Percentiles rank a stretch among this genome's conserved stretches.
phyloP scores from a whole-genome alignment of 2,329 filamentous ascomycete species.

The Alternaria conjuncta region DNA sequence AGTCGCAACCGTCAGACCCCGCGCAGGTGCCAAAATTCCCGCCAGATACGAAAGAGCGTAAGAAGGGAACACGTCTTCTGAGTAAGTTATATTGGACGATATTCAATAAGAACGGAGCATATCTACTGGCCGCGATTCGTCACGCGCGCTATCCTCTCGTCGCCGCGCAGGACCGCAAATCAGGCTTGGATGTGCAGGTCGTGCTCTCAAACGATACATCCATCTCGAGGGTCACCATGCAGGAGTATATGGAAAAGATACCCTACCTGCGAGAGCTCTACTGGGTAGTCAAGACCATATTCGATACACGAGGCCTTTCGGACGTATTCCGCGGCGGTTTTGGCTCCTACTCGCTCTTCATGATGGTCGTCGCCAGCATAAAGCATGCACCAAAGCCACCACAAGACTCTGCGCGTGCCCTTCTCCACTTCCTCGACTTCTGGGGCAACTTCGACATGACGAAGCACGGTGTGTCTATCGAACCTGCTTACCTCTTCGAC shows the following conservation, averaged over 20 bases:
- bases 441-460: conserved; percentile 57
- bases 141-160: conserved; percentile 51
- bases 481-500: conserved; percentile 54
- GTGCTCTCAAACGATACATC: conserved; percentile 53
- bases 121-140: conserved; percentile 27
- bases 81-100: conserved; percentile 2
- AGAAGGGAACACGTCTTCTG: conserved; percentile 5
- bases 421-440: conserved; percentile 59
- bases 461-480: conserved; percentile 57
- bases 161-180: conserved; percentile 51
- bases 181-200: conserved; percentile 61
- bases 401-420: conserved; percentile 49
- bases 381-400: conserved; percentile 50
- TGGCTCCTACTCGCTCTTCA: conserved; percentile 61
- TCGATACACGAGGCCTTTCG: conserved; percentile 59
- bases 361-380: conserved; percentile 63
- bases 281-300: conserved; percentile 55
- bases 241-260: conserved; percentile 56
- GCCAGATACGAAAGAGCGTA: conserved; percentile 19
- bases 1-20: conserved; percentile 6
- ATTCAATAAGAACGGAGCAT: conserved; percentile 7
- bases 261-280: conserved; percentile 59
- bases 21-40: conserved; percentile 12
- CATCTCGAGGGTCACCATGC: conserved; percentile 52
- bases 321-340: conserved; percentile 58